Conservation (phyloP, 2,329 filamentous ascomycete genomes). For the Tolypocladium paradoxum region DNA sequence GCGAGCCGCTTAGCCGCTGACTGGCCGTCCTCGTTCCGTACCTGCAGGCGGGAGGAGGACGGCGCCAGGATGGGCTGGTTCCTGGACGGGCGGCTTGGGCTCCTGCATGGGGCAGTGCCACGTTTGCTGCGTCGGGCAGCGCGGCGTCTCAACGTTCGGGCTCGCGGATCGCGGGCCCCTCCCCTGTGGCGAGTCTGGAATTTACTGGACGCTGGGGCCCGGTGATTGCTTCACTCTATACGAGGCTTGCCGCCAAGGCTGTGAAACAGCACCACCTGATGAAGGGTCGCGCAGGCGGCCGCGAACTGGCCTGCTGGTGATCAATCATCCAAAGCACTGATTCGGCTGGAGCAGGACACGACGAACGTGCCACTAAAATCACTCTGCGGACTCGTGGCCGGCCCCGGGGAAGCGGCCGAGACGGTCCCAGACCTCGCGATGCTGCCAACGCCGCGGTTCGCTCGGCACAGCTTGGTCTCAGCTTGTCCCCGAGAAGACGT, state of each 20-base stretch:
- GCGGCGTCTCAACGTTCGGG: no score
- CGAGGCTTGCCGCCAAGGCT: neutral
- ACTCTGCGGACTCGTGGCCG: neutral
- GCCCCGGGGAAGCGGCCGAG: neutral
- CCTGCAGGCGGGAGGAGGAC: conserved; percentile 10
- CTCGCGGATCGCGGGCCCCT: neutral
- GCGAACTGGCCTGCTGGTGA: neutral
- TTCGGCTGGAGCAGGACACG: neutral
- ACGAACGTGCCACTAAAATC: neutral
- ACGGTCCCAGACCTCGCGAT: neutral
- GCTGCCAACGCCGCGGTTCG: neutral
- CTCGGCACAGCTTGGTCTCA: neutral
- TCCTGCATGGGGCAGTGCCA: neutral
- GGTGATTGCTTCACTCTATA: neutral
- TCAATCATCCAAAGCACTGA: neutral
- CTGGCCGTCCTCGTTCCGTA: no score
- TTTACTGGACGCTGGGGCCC: neutral
- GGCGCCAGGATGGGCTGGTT: neutral
- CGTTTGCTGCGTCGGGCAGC: neutral
- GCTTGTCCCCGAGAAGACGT: neutral
- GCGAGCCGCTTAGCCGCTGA: conserved; percentile 4
- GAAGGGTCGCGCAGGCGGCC: neutral
- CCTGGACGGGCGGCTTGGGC: neutral
- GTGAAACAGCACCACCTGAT: neutral
- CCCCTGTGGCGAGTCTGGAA: neutral